Conservation (phyloP, 306 rosid species). For the Rosa lucieae region DNA sequence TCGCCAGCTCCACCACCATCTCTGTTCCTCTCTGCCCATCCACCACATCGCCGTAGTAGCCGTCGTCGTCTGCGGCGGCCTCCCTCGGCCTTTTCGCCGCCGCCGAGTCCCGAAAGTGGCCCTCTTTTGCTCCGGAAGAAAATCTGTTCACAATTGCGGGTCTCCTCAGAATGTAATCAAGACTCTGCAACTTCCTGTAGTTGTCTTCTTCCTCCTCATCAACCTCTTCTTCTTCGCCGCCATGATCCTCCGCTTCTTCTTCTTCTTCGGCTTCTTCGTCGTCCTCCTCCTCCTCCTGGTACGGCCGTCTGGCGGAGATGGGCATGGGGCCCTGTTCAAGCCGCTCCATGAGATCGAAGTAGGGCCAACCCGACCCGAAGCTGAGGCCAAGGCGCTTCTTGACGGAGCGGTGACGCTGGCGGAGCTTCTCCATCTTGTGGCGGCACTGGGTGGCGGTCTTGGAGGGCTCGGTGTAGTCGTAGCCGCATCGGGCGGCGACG, state of each 20-base stretch:
- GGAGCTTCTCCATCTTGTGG: constrained; percentile 95
- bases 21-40: constrained; percentile 18
- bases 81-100: constrained; percentile 26
- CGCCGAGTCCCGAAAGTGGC: constrained; percentile 16
- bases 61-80: constrained; percentile 15
- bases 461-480: constrained; percentile 52
- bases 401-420: constrained; percentile 75
- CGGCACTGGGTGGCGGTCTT: constrained; percentile 80
- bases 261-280: neutral
- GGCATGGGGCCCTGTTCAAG: constrained; percentile 84
- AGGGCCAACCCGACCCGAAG: constrained; percentile 53
- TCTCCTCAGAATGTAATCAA: constrained; percentile 41
- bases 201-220: constrained; percentile 19
- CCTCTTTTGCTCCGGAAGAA: constrained; percentile 12
- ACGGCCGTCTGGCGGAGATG: constrained; percentile 52
- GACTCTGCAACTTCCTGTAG: constrained; percentile 41
- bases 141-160: constrained; percentile 25
- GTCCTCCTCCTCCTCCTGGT: neutral
- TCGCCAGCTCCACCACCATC: constrained; percentile 44
- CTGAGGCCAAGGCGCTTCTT: constrained; percentile 31
- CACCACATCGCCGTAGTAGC: constrained; percentile 17
- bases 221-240: neutral
- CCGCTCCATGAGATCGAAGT: constrained; percentile 64
- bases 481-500: constrained; percentile 84
- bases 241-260: neutral